Evolutionary conservation across 805 yeast genomes (phyloP).

Genomic region (Wickerhamiella qilinensis): DNA sequence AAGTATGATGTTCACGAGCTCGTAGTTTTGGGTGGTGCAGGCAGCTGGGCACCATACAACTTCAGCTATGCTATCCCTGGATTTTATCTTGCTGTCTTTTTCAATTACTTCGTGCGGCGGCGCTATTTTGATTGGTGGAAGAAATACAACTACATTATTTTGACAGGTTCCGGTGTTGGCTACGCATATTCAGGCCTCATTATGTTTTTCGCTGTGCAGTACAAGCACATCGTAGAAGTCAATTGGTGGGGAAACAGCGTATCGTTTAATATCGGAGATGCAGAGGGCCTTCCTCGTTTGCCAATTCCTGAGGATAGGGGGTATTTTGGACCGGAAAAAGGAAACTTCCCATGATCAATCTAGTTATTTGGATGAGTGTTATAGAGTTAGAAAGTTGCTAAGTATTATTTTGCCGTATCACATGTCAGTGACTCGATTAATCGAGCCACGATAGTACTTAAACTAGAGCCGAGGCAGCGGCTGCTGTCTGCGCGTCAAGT

Average conservation of each 20-base stretch:
- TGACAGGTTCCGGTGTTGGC: conserved; percentile 46
- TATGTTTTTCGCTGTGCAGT: conserved; percentile 37
- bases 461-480: too few relatives aligned
- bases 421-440: too few relatives aligned
- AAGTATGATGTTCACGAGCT: too few relatives aligned
- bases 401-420: too few relatives aligned
- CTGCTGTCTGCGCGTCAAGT: too few relatives aligned
- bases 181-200: conserved; percentile 43
- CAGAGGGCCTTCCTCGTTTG: conserved; percentile 8
- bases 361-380: too few relatives aligned
- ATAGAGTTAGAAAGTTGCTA: too few relatives aligned
- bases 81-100: conserved; percentile 22
- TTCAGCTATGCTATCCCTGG: conserved; percentile 13
- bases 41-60: conserved; percentile 22
- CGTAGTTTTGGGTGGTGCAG: conserved; percentile 29
- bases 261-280: conserved; percentile 6
- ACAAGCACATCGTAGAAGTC: conserved; percentile 25
- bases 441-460: too few relatives aligned
- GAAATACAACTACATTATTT: conserved; percentile 33
- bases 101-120: conserved; percentile 32
- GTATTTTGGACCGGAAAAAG: conserved; percentile 18
- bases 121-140: conserved; percentile 40
- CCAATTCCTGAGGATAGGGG: conserved; percentile 17
- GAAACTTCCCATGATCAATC: background rate
- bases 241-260: conserved; percentile 57